These are phyloP conservation scores for Pueraria montana DNA, from an alignment of 306 rosid species.

Conservation along the genomic window DNA sequence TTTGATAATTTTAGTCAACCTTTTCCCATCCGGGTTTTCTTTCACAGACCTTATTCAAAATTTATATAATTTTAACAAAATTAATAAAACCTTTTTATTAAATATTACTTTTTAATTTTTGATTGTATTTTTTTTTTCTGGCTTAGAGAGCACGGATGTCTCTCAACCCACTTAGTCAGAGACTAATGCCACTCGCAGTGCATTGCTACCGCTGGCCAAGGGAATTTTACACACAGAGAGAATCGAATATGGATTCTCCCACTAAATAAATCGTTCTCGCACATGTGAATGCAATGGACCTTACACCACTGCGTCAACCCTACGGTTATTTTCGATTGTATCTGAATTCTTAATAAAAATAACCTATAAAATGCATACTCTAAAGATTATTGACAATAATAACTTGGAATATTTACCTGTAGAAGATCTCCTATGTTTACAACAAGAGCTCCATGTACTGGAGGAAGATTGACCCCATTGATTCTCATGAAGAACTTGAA, in stretches of 20 bases:
- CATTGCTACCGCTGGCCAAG: no score
- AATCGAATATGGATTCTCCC: no score
- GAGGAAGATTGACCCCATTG: conserved; percentile 57
- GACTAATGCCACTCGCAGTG: no score
- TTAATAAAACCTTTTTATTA: neutral
- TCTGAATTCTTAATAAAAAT: neutral
- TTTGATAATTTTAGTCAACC: conserved; percentile 2
- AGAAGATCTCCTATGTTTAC: conserved; percentile 62
- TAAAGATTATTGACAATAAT: neutral
- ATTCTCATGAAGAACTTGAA: conserved; percentile 53
- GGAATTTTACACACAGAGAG: no score
- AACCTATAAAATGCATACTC: neutral
- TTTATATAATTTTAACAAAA: neutral
- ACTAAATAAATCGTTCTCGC: no score
- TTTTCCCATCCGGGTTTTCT: neutral
- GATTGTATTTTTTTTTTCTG: no score
- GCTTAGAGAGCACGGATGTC: no score
- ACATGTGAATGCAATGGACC: no score
- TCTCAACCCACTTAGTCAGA: no score
- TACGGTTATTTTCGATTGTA: no score
- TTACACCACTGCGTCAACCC: no score
- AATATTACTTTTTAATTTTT: neutral
- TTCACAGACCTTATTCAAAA: neutral
- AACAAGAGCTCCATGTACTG: conserved; percentile 55
- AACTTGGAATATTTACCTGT: conserved; percentile 35